Conservation (phyloP, 495 filamentous ascomycete genomes). For the Hypoxylon lienhwacheense region DNA sequence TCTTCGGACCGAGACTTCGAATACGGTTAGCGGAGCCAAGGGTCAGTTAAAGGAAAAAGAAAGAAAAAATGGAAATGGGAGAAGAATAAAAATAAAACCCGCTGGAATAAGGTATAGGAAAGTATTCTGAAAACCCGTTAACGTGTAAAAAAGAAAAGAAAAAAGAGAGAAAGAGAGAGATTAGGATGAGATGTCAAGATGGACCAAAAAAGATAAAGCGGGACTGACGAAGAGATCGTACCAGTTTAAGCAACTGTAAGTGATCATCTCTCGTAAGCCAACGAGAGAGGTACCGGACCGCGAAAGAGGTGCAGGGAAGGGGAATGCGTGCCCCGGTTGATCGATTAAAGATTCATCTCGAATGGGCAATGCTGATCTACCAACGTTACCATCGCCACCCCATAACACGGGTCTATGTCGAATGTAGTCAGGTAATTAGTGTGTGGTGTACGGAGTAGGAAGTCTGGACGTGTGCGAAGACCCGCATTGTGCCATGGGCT, state of each 20-base stretch:
- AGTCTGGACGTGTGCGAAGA: too few relatives aligned
- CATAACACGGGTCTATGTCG: neutral
- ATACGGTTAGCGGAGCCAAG: neutral
- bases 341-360: conserved; percentile 5
- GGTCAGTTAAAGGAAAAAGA: neutral
- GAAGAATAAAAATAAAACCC: neutral
- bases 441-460: too few relatives aligned
- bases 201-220: conserved; percentile 7
- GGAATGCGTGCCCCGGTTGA: conserved; percentile 10
- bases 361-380: conserved; percentile 11
- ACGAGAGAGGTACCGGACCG: neutral
- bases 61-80: neutral
- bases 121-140: too few relatives aligned
- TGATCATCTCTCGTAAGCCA: conserved; percentile 13
- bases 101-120: too few relatives aligned
- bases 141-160: neutral
- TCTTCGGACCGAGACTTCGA: neutral
- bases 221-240: conserved; percentile 12
- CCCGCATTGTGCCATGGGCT: too few relatives aligned
- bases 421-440: neutral
- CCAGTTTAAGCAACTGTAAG: conserved; percentile 10
- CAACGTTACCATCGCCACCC: neutral
- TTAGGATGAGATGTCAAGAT: neutral
- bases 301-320: conserved; percentile 8
- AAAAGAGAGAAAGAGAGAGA: neutral